phyloP scores from a whole-genome alignment of 176 grass and related monocot genomes.

The Cocos nucifera region DNA sequence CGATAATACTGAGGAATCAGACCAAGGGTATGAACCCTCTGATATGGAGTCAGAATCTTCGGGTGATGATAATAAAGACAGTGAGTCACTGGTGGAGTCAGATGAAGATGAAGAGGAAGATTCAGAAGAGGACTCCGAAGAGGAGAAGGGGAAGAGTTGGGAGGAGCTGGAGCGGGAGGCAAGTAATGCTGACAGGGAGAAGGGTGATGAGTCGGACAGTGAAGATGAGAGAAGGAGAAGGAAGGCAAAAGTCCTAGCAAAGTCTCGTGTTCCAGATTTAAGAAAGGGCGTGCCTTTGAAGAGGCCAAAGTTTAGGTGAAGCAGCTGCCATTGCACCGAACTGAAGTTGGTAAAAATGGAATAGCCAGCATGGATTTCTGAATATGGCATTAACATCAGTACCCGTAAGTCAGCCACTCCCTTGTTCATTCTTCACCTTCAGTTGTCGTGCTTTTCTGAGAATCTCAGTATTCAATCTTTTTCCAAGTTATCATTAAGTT shows the following conservation, averaged over 20 bases:
- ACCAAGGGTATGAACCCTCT: slow-evolving; percentile 69
- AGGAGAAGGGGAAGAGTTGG: slow-evolving; percentile 94
- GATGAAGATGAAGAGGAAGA: slow-evolving; percentile 52
- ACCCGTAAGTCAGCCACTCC: too few species aligned
- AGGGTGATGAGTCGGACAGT: slow-evolving; percentile 64
- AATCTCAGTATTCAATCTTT: too few species aligned
- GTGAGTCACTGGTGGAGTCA: slow-evolving; percentile 48
- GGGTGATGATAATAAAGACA: slow-evolving; percentile 46
- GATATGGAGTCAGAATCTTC: slow-evolving; percentile 71
- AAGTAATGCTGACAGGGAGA: slow-evolving; percentile 59
- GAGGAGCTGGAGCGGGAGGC: slow-evolving; percentile 85
- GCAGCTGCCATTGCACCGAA: too few species aligned
- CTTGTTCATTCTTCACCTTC: too few species aligned
- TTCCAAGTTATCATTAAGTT: too few species aligned
- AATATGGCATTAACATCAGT: too few species aligned
- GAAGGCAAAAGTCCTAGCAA: slow-evolving; percentile 39
- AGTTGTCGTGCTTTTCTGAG: too few species aligned
- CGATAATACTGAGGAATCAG: slow-evolving; percentile 68
- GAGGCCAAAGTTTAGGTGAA: slow-evolving; percentile 41
- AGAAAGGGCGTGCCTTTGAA: slow-evolving; percentile 37
- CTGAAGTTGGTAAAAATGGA: too few species aligned
- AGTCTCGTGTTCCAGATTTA: slow-evolving; percentile 28
- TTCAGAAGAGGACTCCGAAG: slow-evolving; percentile 67
- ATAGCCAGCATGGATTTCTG: too few species aligned
- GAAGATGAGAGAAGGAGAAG: slow-evolving; percentile 72